Conservation (phyloP, 805 yeast species). For the Saturnispora sanitii region DNA sequence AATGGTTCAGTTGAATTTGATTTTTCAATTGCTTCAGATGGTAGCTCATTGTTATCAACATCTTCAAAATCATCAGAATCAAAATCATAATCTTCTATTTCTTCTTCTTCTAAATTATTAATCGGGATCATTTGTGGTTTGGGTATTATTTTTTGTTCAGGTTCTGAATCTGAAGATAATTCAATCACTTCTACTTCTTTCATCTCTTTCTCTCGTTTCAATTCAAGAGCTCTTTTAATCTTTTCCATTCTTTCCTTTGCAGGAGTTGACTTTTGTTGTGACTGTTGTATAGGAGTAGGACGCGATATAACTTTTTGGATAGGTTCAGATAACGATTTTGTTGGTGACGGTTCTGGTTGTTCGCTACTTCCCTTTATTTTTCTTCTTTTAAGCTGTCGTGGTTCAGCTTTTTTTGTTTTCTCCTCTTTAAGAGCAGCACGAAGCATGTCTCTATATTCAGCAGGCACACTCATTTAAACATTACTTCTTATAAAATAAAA, state of each 20-base stretch:
- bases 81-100: constrained; percentile 11
- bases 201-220: constrained; percentile 17
- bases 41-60: constrained; percentile 13
- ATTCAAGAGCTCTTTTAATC: constrained; percentile 8
- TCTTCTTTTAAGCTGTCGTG: not conserved
- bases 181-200: constrained; percentile 17
- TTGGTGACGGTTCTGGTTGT: not conserved
- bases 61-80: constrained; percentile 34
- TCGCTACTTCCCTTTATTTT: not conserved
- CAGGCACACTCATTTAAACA: constrained; percentile 4
- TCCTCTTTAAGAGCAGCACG: constrained; percentile 6
- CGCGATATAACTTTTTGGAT: too few relatives aligned
- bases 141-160: too few relatives aligned
- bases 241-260: not conserved
- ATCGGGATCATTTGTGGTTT: too few relatives aligned
- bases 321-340: not conserved
- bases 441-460: constrained; percentile 7
- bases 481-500: too few relatives aligned
- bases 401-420: not conserved
- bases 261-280: too few relatives aligned
- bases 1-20: constrained; percentile 11
- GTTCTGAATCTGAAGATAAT: constrained; percentile 9
- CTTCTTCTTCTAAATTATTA: not conserved
- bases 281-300: too few relatives aligned
- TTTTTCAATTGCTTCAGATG: not conserved